Conservation (phyloP, 2,329 filamentous ascomycete genomes). For the Colletotrichum magnum region DNA sequence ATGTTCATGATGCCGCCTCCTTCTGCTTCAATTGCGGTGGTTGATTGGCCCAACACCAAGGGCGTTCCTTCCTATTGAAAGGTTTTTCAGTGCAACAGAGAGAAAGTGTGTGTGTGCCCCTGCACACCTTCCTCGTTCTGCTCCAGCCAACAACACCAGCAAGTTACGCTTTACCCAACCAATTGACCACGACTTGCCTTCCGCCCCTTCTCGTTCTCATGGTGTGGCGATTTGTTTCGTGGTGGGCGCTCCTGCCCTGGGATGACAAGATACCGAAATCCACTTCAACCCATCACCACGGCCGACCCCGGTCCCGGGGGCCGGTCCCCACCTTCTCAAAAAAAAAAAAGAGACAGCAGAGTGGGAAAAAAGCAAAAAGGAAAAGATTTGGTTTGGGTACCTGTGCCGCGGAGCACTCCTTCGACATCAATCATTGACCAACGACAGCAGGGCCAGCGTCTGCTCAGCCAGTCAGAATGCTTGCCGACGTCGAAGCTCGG, state of each 20-base stretch:
- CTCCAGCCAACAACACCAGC: background rate
- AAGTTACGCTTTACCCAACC: background rate
- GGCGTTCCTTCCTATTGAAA: background rate
- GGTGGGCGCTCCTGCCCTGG: background rate
- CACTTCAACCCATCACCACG: conserved; percentile 17
- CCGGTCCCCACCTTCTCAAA: background rate
- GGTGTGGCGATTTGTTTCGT: background rate
- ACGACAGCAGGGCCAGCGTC: conserved; percentile 7
- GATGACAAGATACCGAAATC: background rate
- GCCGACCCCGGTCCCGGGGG: conserved; percentile 3
- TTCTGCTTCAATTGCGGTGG: background rate
- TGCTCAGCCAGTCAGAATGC: conserved; percentile 12
- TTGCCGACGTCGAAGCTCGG: conserved; percentile 15
- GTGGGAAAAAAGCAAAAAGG: background rate
- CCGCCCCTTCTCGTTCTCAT: background rate
- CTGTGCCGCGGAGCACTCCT: background rate
- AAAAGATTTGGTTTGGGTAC: background rate
- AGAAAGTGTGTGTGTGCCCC: too few species aligned
- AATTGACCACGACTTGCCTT: background rate
- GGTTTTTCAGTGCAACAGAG: background rate
- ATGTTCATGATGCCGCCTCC: too few species aligned
- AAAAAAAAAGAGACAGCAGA: background rate
- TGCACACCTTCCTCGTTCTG: background rate
- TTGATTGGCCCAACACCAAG: background rate
- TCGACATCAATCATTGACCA: conserved; percentile 18